Percentiles rank a stretch among this genome's conserved stretches.
Evolutionary conservation across 805 yeast species (phyloP).

Genomic region (Starmerella roubikii): DNA sequence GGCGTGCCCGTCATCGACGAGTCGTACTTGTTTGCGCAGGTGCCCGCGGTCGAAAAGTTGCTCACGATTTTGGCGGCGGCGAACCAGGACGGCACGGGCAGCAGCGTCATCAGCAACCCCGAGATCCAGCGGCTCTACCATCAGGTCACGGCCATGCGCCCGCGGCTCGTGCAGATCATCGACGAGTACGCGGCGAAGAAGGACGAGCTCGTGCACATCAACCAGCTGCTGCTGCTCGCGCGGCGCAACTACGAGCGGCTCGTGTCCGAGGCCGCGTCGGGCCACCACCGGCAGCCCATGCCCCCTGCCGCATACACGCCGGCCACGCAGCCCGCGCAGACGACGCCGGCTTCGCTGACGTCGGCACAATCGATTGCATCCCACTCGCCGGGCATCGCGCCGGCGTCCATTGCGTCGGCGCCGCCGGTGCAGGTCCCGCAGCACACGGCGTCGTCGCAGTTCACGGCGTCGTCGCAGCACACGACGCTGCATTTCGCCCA

Average conservation of each 20-base stretch:
- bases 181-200: slow-evolving; percentile 66
- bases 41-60: slow-evolving; percentile 55
- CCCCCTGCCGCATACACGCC: too few relatives aligned
- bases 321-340: background rate
- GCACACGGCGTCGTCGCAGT: background rate
- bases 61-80: slow-evolving; percentile 39
- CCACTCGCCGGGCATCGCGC: too few relatives aligned
- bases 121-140: slow-evolving; percentile 66
- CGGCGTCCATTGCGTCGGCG: too few relatives aligned
- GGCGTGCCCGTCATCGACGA: slow-evolving; percentile 29
- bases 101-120: slow-evolving; percentile 37
- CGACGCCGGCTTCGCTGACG: background rate
- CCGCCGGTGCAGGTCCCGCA: background rate
- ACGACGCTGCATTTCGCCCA: background rate
- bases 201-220: slow-evolving; percentile 61
- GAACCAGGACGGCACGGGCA: slow-evolving; percentile 22
- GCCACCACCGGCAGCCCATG: slow-evolving; percentile 4
- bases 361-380: background rate
- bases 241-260: slow-evolving; percentile 55
- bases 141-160: slow-evolving; percentile 56
- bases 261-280: slow-evolving; percentile 36
- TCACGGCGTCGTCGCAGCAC: background rate
- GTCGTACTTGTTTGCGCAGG: slow-evolving; percentile 37
- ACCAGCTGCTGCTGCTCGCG: slow-evolving; percentile 57
- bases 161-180: slow-evolving; percentile 56